Conservation (phyloP, 164 flowering plant genomes). For the Stephania japonica region DNA sequence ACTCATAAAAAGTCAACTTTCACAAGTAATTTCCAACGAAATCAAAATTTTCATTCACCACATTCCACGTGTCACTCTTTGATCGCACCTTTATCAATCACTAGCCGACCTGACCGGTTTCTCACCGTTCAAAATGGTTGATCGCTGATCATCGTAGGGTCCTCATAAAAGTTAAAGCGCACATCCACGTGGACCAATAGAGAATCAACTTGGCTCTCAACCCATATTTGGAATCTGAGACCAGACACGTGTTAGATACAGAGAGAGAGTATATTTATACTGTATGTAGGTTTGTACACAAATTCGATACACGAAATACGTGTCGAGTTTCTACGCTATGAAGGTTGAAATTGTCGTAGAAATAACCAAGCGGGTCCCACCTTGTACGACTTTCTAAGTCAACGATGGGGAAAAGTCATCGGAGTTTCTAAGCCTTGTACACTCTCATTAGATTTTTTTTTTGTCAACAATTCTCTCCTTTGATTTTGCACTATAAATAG, state of each 20-base stretch:
- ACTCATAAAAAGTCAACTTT: no score
- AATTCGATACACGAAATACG: neutral
- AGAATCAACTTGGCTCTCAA: no score
- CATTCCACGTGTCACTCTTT: no score
- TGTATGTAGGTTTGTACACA: neutral
- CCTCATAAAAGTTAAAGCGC: no score
- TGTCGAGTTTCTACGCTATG: neutral
- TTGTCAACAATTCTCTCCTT: neutral
- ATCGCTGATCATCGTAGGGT: no score
- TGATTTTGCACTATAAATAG: neutral
- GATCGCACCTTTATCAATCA: no score
- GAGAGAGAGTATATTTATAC: neutral
- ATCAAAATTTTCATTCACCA: no score
- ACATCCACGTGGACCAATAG: no score
- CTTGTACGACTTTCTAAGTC: neutral
- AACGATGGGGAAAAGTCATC: neutral
- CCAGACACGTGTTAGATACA: neutral
- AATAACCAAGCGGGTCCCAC: neutral
- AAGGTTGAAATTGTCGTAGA: neutral
- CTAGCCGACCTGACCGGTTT: no score
- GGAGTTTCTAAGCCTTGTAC: neutral
- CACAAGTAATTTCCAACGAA: no score
- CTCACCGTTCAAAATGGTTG: no score
- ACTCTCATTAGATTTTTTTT: constrained; percentile 11
- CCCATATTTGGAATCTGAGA: neutral